These are phyloP conservation scores for Claviceps digitariae DNA, from an alignment of 2,329 filamentous ascomycete species.

Conservation along the genomic window DNA sequence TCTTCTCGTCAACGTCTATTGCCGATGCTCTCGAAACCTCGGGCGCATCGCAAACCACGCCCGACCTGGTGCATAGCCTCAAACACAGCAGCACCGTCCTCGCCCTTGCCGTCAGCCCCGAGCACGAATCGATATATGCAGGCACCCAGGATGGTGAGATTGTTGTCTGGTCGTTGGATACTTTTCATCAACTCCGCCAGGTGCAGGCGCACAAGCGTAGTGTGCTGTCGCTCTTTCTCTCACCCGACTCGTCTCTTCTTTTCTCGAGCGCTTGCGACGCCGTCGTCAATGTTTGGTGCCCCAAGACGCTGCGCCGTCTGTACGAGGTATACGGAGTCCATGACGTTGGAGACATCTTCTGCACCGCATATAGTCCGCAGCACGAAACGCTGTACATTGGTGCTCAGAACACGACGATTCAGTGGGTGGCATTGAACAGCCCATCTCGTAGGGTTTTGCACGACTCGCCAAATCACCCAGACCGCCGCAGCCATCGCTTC, in stretches of 20 bases:
- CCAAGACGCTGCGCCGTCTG: constrained; percentile 57
- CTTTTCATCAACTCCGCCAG: constrained; percentile 65
- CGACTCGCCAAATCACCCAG: constrained; percentile 56
- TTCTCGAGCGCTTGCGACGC: constrained; percentile 92
- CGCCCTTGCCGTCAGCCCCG: constrained; percentile 64
- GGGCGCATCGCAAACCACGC: constrained; percentile 19
- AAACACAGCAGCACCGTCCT: constrained; percentile 69
- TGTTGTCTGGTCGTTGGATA: constrained; percentile 77
- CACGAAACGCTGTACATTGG: constrained; percentile 80
- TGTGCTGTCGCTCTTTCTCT: constrained; percentile 73
- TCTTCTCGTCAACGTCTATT: constrained; percentile 6
- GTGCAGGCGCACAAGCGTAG: constrained; percentile 87
- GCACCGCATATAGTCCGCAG: constrained; percentile 72
- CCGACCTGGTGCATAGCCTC: constrained; percentile 61
- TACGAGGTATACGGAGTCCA: constrained; percentile 89
- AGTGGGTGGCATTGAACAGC: constrained; percentile 73
- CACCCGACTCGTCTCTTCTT: constrained; percentile 58
- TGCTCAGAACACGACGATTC: constrained; percentile 86
- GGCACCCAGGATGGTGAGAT: constrained; percentile 92
- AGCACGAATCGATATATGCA: constrained; percentile 71
- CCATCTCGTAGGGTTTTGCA: constrained; percentile 44
- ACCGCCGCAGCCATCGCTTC: constrained; percentile 70
- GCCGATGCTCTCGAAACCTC: constrained; percentile 8
- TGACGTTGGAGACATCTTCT: constrained; percentile 93
- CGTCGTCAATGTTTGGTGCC: constrained; percentile 88